Evolutionary conservation across 2,329 filamentous ascomycete species (phyloP), one percentile per base, ranked within the genome.

Genomic region (Dendryphion nanum): DNA sequence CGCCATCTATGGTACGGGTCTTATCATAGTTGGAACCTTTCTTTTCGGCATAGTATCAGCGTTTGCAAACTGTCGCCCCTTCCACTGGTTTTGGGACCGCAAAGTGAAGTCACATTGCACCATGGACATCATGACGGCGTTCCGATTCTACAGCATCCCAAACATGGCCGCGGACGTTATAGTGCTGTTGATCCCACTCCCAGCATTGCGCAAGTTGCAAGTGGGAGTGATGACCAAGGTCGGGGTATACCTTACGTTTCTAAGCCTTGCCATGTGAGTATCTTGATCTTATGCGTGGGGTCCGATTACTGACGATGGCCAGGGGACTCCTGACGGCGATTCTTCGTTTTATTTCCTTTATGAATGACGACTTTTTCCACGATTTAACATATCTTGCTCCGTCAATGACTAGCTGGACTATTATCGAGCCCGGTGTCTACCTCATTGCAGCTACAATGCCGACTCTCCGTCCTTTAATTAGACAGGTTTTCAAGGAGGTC

Each of bases 91-190:
- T 18, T 51, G 48, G 50, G 40, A 51, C 18, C 23, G 6, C 2
- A 33, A 18, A 2, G 16, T 44, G n/a, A 20, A 31, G 6, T 20
- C 12, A 6, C 23, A 31, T 12, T 53, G 50, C 29, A 44, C 34
- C 2, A 47, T 53, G 40, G 37, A 53, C 18, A 29, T 30, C 5
- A 42, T 44, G 33, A 30, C 33, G 4, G 38, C 34, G 2, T 46
- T 50, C 19, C 42, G 51, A 41, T 35, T 57, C 50, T 35, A 56
- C 37, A 50, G 50, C 32, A 35, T 67, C 16, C 60, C 63, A 5
- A 67, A 67, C 36, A 64, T 68, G n/a, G 33, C 59, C 5, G 64
- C 66, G 15, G 64, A 69, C 40, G 40, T 58, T 4, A 44, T 61
- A 4, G 45, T 70, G 36, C 45, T 68, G 1, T 16, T 58, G 2